phyloP scores from a whole-genome alignment of 768 basidiomycete species.

The Melanogaster broomeanus region DNA sequence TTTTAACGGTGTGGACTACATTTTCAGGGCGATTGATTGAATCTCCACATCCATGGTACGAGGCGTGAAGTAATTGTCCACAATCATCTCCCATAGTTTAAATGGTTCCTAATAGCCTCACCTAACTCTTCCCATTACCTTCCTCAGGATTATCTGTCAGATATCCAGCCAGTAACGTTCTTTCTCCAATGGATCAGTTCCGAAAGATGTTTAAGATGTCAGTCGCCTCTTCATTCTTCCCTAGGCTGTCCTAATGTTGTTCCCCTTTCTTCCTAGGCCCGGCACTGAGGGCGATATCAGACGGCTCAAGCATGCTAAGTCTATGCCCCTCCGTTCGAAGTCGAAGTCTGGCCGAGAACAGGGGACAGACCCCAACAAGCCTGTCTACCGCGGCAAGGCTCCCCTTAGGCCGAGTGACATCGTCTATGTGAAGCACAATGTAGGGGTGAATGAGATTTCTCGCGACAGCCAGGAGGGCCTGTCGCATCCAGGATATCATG shows the following conservation, averaged over 20 bases:
- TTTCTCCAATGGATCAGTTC: conserved; percentile 6
- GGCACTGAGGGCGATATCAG: not conserved
- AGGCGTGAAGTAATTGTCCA: not conserved
- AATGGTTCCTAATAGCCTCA: not conserved
- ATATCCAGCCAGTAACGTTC: not conserved
- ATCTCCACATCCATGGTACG: too few species aligned
- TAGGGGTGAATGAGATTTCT: conserved; percentile 1
- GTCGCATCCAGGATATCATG: not conserved
- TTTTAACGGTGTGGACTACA: not conserved
- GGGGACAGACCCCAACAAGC: not conserved
- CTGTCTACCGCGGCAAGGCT: conserved; percentile 11
- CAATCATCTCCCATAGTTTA: not conserved
- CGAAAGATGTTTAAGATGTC: conserved; percentile 10
- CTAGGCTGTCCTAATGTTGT: not conserved
- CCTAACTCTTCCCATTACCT: not conserved
- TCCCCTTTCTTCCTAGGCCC: not conserved
- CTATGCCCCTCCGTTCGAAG: conserved; percentile 10
- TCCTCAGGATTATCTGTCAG: not conserved
- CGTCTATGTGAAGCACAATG: conserved; percentile 5
- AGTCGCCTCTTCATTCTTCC: not conserved
- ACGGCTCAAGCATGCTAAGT: conserved; percentile 11
- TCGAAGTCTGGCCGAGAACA: not conserved
- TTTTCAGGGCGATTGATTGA: too few species aligned
- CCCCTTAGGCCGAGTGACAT: conserved; percentile 10
- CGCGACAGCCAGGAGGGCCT: not conserved